Evolutionary conservation across 2,329 filamentous ascomycete species (phyloP).

Genomic region (Neodidymelliopsis sp.): DNA sequence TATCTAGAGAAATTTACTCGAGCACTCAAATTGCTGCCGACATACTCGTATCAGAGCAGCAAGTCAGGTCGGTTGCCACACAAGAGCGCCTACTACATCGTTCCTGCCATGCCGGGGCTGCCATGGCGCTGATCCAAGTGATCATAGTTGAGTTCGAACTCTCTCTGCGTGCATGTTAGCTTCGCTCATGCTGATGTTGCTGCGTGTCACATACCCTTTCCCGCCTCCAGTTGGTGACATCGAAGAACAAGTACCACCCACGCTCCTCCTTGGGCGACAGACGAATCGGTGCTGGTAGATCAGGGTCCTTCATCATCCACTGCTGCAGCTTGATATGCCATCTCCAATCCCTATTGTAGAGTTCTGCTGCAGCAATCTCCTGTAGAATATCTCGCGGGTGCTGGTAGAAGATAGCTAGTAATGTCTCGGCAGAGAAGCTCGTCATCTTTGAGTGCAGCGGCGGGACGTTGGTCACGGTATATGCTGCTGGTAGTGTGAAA

Average conservation of each 20-base stretch:
- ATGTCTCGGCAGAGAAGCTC: constrained; percentile 68
- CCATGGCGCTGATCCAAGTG: constrained; percentile 57
- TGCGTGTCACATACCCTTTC: constrained; percentile 53
- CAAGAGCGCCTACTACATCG: constrained; percentile 25
- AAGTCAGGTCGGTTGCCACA: neutral
- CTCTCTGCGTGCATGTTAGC: constrained; percentile 49
- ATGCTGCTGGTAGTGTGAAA: constrained; percentile 68
- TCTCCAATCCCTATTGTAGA: constrained; percentile 62
- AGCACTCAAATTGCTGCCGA: no score
- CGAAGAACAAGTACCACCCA: constrained; percentile 64
- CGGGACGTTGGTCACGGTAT: constrained; percentile 72
- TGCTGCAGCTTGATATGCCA: constrained; percentile 63
- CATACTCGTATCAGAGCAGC: no score
- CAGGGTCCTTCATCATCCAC: constrained; percentile 64
- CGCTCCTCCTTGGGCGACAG: constrained; percentile 58
- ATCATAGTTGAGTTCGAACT: constrained; percentile 61
- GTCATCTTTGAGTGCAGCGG: constrained; percentile 65
- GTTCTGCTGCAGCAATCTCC: constrained; percentile 69
- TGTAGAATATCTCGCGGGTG: constrained; percentile 71
- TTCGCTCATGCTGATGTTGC: neutral
- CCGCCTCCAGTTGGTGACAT: constrained; percentile 60
- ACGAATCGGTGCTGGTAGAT: constrained; percentile 53
- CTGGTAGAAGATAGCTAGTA: constrained; percentile 75
- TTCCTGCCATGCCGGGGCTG: constrained; percentile 40
- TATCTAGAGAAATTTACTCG: no score